Evolutionary conservation across 2,329 filamentous ascomycete species (phyloP).

Genomic region (Xylariaceae sp.): DNA sequence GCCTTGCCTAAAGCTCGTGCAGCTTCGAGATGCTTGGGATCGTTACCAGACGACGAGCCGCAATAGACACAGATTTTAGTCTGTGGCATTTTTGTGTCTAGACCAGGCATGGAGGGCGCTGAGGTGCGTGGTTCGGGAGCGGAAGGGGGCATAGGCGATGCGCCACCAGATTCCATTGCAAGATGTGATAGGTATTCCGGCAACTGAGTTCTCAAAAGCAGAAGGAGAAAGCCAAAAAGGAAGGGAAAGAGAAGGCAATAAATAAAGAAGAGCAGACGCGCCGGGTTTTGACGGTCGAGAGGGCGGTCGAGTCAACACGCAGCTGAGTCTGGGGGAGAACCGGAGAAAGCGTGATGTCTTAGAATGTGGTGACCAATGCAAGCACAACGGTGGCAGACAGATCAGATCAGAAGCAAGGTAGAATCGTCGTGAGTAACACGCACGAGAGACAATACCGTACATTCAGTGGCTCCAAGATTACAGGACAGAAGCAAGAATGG

Average conservation of each 20-base stretch:
- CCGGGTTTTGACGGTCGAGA: slow-evolving; percentile 3
- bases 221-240: neutral
- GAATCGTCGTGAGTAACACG: slow-evolving; percentile 1
- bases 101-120: slow-evolving; percentile 31
- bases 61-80: slow-evolving; percentile 92
- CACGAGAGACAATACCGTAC: slow-evolving; percentile 2
- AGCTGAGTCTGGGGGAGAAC: neutral
- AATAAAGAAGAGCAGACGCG: neutral
- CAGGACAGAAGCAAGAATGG: neutral
- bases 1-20: slow-evolving; percentile 69
- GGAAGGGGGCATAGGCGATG: slow-evolving; percentile 35
- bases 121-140: slow-evolving; percentile 30
- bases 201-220: neutral
- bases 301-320: neutral
- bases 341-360: slow-evolving; percentile 13
- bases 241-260: neutral
- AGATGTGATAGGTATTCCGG: neutral
- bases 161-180: slow-evolving; percentile 41
- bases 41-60: slow-evolving; percentile 71
- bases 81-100: slow-evolving; percentile 36
- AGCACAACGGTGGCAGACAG: slow-evolving; percentile 10
- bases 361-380: slow-evolving; percentile 12
- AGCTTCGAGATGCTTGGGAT: slow-evolving; percentile 69
- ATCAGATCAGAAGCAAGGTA: slow-evolving; percentile 16
- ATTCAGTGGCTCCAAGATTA: neutral